phyloP scores from a whole-genome alignment of 345 rosid genomes.

The Moringa oleifera region DNA sequence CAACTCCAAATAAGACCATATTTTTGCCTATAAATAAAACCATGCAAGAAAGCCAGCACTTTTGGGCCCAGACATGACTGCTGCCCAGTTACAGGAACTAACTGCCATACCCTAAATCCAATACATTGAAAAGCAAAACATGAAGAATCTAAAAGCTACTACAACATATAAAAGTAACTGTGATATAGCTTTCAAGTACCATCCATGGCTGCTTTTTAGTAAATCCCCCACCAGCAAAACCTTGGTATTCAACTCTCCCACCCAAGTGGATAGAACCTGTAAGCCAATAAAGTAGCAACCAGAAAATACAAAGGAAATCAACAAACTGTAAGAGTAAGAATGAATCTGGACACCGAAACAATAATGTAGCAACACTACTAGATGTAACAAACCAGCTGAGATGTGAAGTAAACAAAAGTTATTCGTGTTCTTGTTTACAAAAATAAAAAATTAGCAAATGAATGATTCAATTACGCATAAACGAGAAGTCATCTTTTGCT shows the following conservation, averaged over 20 bases:
- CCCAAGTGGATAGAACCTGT: slow-evolving; percentile 9
- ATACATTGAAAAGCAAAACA: background rate
- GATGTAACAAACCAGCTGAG: no score
- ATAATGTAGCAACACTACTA: no score
- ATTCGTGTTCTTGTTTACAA: no score
- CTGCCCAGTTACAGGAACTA: background rate
- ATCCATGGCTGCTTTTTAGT: slow-evolving; percentile 32
- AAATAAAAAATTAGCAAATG: background rate
- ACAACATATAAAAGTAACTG: background rate
- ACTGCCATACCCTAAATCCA: background rate
- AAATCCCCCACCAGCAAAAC: background rate
- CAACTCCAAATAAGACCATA: no score
- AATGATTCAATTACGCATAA: background rate
- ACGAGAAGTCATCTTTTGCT: background rate
- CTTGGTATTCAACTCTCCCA: background rate
- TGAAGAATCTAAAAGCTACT: background rate
- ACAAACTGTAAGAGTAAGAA: background rate
- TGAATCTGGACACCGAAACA: no score
- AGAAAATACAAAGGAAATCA: background rate
- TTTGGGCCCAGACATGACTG: no score
- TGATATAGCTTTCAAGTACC: slow-evolving; percentile 23
- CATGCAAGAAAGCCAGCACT: no score
- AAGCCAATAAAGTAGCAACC: slow-evolving; percentile 4
- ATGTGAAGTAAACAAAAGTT: no score
- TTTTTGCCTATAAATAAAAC: no score